phyloP scores from a whole-genome alignment of 805 yeast species.

The Barnettozyma vustinii region DNA sequence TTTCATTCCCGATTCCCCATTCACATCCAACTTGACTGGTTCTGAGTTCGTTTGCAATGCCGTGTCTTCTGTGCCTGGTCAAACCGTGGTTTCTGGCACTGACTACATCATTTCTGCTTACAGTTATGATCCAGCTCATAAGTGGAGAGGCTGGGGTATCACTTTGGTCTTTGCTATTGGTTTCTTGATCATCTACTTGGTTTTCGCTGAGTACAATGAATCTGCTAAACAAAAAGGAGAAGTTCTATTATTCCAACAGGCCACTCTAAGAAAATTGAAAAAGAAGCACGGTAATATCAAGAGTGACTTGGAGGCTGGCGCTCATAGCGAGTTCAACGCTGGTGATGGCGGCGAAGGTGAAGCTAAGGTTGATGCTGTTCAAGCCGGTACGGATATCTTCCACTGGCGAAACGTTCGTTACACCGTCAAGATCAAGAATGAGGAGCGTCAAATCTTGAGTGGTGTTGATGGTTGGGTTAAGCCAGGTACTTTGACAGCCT shows the following conservation, averaged over 20 bases:
- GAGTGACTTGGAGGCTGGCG: conserved; percentile 24
- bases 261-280: conserved; percentile 41
- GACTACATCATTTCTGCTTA: conserved; percentile 41
- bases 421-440: conserved; percentile 58
- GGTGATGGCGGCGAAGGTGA: conserved; percentile 16
- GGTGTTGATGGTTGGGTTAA: conserved; percentile 79
- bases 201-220: conserved; percentile 50
- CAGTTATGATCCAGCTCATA: conserved; percentile 39
- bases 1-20: conserved; percentile 38
- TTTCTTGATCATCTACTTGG: conserved; percentile 49
- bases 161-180: conserved; percentile 48
- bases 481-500: conserved; percentile 77
- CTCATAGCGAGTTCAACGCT: conserved; percentile 24
- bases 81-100: conserved; percentile 44
- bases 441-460: conserved; percentile 52
- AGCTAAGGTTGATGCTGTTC: conserved; percentile 24
- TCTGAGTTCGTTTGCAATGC: conserved; percentile 43
- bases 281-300: conserved; percentile 32
- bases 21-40: conserved; percentile 12
- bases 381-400: conserved; percentile 49
- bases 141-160: conserved; percentile 67
- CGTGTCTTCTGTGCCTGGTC: conserved; percentile 54
- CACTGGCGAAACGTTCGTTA: conserved; percentile 77
- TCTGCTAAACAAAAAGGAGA: conserved; percentile 71
- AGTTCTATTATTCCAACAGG: conserved; percentile 51